Conservation (phyloP, 192 early-diverging fungal species). For the Entomortierella chlamydospora region DNA sequence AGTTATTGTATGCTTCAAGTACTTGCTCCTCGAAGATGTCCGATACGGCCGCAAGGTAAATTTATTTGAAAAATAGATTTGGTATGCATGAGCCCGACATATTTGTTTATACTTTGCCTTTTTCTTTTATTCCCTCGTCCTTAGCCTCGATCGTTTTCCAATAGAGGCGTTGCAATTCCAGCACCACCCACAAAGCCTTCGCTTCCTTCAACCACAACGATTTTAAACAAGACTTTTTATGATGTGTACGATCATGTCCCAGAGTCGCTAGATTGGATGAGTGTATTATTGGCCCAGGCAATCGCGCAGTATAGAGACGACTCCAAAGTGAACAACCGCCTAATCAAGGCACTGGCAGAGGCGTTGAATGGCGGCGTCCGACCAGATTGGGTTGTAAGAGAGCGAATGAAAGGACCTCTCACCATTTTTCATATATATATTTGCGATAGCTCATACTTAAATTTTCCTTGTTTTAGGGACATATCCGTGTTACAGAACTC, state of each 20-base stretch:
- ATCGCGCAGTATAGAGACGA: constrained; percentile 82
- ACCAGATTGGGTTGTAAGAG: constrained; percentile 77
- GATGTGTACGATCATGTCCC: constrained; percentile 64
- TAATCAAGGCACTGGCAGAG: constrained; percentile 75
- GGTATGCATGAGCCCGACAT: background rate
- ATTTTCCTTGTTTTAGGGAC: constrained; percentile 50
- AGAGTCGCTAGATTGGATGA: constrained; percentile 88
- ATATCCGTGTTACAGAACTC: constrained; percentile 67
- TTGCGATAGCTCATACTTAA: background rate
- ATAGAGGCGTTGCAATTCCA: constrained; percentile 63
- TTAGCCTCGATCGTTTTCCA: constrained; percentile 56
- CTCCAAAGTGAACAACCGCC: constrained; percentile 69
- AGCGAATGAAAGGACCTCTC: background rate
- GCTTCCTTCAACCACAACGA: constrained; percentile 62
- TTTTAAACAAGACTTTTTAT: constrained; percentile 69
- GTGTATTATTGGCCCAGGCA: constrained; percentile 81
- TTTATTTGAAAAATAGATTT: background rate
- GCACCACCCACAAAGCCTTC: constrained; percentile 63
- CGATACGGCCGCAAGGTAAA: constrained; percentile 54
- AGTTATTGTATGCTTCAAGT: constrained; percentile 62
- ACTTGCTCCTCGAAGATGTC: constrained; percentile 65
- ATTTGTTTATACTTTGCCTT: background rate
- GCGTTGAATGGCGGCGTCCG: constrained; percentile 73
- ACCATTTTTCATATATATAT: background rate
- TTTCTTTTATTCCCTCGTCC: no score